phyloP scores from a whole-genome alignment of 2,329 filamentous ascomycete genomes.

The Paecilomyces sp. region DNA sequence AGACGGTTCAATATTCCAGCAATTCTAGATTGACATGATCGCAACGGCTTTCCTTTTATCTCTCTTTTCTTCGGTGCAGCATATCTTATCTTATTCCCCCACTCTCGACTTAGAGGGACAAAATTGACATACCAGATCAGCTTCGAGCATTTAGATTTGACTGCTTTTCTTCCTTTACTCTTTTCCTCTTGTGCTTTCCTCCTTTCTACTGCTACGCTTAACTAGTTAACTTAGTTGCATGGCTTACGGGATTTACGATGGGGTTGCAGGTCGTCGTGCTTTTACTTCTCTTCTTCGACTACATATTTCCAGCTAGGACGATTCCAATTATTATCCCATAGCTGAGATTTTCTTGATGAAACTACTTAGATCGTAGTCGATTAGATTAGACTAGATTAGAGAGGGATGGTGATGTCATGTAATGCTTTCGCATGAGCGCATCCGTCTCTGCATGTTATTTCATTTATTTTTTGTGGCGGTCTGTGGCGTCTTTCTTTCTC shows the following conservation, averaged over 20 bases:
- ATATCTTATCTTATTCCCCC: background rate
- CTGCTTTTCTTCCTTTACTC: background rate
- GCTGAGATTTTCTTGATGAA: background rate
- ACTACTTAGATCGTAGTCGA: background rate
- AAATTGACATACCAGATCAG: background rate
- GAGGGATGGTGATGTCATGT: background rate
- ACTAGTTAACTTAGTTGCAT: background rate
- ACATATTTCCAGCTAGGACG: background rate
- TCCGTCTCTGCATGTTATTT: background rate
- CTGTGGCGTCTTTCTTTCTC: background rate
- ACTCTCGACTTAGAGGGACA: background rate
- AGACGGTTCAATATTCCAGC: background rate
- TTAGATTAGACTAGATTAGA: background rate
- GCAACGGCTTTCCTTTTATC: background rate
- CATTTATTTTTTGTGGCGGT: background rate
- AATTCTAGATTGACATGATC: background rate
- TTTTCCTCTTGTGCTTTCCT: background rate
- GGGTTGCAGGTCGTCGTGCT: background rate
- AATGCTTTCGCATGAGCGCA: background rate
- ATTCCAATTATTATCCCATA: no score
- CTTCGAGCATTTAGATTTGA: background rate
- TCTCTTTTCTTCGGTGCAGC: background rate
- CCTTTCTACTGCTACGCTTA: background rate
- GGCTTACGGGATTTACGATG: background rate
- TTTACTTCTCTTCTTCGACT: background rate